Evolutionary conservation across 768 basidiomycete species (phyloP), one percentile per base, ranked within the genome.

Genomic region (Naganishia randhawae): DNA sequence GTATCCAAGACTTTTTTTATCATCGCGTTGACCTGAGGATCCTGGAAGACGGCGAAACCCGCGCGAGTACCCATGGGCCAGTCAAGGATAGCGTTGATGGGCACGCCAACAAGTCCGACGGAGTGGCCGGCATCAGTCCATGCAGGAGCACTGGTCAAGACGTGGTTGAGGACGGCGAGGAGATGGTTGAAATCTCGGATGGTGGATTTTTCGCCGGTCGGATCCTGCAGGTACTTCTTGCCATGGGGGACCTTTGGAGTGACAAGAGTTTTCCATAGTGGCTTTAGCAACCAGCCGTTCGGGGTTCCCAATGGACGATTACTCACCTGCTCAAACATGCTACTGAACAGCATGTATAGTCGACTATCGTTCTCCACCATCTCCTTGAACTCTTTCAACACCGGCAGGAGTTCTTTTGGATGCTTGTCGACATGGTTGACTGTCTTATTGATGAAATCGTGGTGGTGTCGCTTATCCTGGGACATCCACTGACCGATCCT

Each of bases 1-100:
- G 77, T 79, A 51, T 84, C 77, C 69, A 87, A 82, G 63, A 87
- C 74, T 41, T 81, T 82, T 71, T 84, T 83, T 71, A 86, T 75
- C 55, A 79, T 73, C 0, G 50, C 72, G 66, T 87, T 87, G 63
- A 87, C 82, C 55, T 77, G 76, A 2, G 80, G 77, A 65, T 82
- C 80, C 32, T 78, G 77, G 77, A 85, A 81, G 3, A 75, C 77
- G 14, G 72, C 66, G 61, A 77, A 81, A 1, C 80, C 80, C 13
- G 76, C 81, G 2, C 79, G 76, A 10, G 81, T 81, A 14, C 80
- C 82, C 80, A 84, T 85, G 19, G 75, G 82, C 77, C 77, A 82
- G 54, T 84, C 81, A 62, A 84, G 77, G 57, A 85, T 73, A 3
- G 82, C 82, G 64, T 83, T 81, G 73, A 86, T 82, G 10, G 85